phyloP scores from a whole-genome alignment of 441 rosid genomes.

The Corymbia citriodora region DNA sequence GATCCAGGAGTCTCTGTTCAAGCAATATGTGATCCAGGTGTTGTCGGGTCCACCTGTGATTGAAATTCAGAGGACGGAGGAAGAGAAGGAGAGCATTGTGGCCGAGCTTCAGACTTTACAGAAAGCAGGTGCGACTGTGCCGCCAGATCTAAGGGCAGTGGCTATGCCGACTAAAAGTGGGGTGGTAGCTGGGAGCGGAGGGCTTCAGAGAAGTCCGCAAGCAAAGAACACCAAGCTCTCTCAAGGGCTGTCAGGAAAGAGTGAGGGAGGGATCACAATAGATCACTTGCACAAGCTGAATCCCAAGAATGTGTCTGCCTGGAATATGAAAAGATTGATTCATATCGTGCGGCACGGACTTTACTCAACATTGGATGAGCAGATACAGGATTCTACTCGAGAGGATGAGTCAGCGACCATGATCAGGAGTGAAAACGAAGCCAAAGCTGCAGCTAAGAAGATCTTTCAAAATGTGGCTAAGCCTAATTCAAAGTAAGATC shows the following conservation, averaged over 20 bases:
- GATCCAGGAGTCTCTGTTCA: slow-evolving; percentile 72
- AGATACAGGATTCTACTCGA: slow-evolving; percentile 21
- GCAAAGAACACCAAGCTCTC: slow-evolving; percentile 33
- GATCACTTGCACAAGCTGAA: slow-evolving; percentile 56
- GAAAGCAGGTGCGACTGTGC: slow-evolving; percentile 53
- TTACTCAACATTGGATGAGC: slow-evolving; percentile 63
- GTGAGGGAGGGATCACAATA: slow-evolving; percentile 42
- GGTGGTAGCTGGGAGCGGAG: slow-evolving; percentile 40
- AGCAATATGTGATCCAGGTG: slow-evolving; percentile 61
- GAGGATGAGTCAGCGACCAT: slow-evolving; percentile 56
- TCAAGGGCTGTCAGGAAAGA: slow-evolving; percentile 14
- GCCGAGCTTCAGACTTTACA: slow-evolving; percentile 46
- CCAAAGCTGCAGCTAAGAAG: slow-evolving; percentile 81
- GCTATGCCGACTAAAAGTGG: slow-evolving; percentile 28
- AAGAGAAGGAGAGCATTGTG: slow-evolving; percentile 35
- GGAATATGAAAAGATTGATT: slow-evolving; percentile 70
- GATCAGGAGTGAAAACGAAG: slow-evolving; percentile 73
- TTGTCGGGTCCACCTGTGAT: slow-evolving; percentile 65
- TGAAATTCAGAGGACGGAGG: slow-evolving; percentile 34
- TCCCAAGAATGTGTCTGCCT: slow-evolving; percentile 53
- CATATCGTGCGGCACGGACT: slow-evolving; percentile 43
- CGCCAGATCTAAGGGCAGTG: slow-evolving; percentile 44
- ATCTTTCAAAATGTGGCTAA: slow-evolving; percentile 70
- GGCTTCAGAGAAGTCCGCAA: slow-evolving; percentile 33
- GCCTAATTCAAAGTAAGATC: slow-evolving; percentile 45